Base-by-base conservation (phyloP, 257 asterid species). In the Nicotiana undulata region DNA sequence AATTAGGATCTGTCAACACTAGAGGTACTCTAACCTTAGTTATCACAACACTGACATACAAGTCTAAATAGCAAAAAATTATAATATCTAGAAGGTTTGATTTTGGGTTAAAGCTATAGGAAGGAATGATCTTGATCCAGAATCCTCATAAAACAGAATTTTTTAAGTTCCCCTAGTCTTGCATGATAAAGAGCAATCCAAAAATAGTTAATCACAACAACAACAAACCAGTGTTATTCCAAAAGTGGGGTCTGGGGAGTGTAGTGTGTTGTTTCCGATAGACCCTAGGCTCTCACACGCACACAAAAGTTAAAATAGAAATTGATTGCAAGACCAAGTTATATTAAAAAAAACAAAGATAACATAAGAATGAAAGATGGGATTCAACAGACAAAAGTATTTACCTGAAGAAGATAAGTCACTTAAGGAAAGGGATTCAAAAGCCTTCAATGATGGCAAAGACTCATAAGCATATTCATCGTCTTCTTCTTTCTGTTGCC, bases 381-480 rank as follows among this genome's bases (percentile, higher is more conserved):
- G 8, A 18, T 44, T 37, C 58, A 53, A 9, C 26, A 18, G n/a
- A 60, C 22, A 18, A 17, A 65, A 4, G 63, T 63, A 31, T 29
- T 26, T 29, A 93, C 97, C 98, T 78, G 93, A 84, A 85, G 90
- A 88, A 87, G 97, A 85, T 59, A 83, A 83, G 63, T 88, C 86
- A 72, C 72, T 76, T 28, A 87, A 60, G 82, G 97, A 90, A 10
- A 92, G 85, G 88, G 89, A 89, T 66, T 87, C 89, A 86, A 92
- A 89, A 18, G 89, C 93, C 89, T 89, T 94, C 80, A 91, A 75
- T 13, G 93, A 93, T 79, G 89, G 89, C 87, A 94, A 84, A 80
- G 97, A 92, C 86, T 90, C 97, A 82, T 83, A 88, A 76, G 86
- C 93, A 91, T 86, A 89, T 37, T 87, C 90, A 85, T 90, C 97